phyloP scores from a whole-genome alignment of 116 monocot species.

The Posidonia oceanica region DNA sequence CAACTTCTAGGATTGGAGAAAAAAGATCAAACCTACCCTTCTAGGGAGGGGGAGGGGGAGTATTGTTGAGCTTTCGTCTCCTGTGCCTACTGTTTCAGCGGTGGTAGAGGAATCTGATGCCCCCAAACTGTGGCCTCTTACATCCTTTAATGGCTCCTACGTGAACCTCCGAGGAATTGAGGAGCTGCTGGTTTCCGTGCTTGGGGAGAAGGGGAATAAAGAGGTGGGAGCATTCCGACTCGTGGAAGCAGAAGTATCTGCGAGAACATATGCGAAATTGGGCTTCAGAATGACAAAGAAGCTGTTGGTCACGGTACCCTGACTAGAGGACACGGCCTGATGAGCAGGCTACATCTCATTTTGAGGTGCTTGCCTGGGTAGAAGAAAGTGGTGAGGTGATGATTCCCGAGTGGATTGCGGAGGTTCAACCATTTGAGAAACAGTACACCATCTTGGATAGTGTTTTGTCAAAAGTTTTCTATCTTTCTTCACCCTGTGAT shows the following conservation, averaged over 20 bases:
- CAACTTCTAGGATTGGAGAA: no score
- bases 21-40: no score
- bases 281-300: conserved; percentile 51
- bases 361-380: conserved; percentile 78
- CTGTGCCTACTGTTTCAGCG: conserved; percentile 19
- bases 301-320: conserved; percentile 42
- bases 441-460: conserved; percentile 27
- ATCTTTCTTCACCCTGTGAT: conserved; percentile 53
- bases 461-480: conserved; percentile 34
- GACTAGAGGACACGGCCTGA: conserved; percentile 69
- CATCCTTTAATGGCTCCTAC: conserved; percentile 62
- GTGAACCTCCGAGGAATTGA: conserved; percentile 68
- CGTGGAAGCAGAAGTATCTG: conserved; percentile 62
- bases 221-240: conserved; percentile 65
- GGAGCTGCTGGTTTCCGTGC: conserved; percentile 65
- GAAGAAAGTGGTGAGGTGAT: conserved; percentile 74
- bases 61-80: conserved; percentile 80
- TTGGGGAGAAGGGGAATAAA: conserved; percentile 55
- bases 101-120: conserved; percentile 2
- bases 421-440: conserved; percentile 36
- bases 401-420: conserved; percentile 65
- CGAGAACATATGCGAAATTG: conserved; percentile 80
- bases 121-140: conserved; percentile 59
- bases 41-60: no score
- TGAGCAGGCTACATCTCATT: conserved; percentile 40